Evolutionary conservation across 257 asterid species (phyloP).

Genomic region (Forsythia viridissima): DNA sequence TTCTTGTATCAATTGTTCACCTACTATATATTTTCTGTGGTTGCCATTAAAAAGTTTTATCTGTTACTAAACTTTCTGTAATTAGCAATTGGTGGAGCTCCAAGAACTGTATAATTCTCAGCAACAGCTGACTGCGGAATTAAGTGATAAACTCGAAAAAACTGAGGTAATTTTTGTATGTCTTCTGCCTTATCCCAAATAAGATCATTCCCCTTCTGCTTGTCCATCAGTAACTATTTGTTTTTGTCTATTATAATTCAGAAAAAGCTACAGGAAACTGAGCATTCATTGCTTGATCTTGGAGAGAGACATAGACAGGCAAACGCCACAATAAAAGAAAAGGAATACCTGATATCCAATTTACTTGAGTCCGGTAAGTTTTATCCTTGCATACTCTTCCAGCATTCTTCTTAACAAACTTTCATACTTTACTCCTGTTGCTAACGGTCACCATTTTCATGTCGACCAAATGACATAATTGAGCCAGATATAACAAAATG

Average conservation of each 20-base stretch:
- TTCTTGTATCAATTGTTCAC: constrained; percentile 10
- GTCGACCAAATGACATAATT: background rate
- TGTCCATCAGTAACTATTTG: constrained; percentile 28
- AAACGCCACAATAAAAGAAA: constrained; percentile 83
- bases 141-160: constrained; percentile 79
- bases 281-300: constrained; percentile 82
- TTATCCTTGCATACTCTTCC: constrained; percentile 9
- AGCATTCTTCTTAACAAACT: background rate
- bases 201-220: constrained; percentile 10
- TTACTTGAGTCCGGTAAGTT: constrained; percentile 87
- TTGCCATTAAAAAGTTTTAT: constrained; percentile 2
- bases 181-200: constrained; percentile 6
- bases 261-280: constrained; percentile 91
- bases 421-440: background rate
- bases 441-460: background rate
- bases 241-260: constrained; percentile 37
- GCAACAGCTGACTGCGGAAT: constrained; percentile 72
- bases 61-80: constrained; percentile 21
- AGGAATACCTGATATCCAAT: constrained; percentile 85
- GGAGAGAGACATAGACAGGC: constrained; percentile 92
- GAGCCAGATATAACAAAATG: too few relatives aligned
- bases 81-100: constrained; percentile 81
- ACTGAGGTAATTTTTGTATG: constrained; percentile 58
- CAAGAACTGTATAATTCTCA: constrained; percentile 80
- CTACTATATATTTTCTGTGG: constrained; percentile 7